Conservation (phyloP, 306 rosid species). For the Astragalus glycyphyllos region DNA sequence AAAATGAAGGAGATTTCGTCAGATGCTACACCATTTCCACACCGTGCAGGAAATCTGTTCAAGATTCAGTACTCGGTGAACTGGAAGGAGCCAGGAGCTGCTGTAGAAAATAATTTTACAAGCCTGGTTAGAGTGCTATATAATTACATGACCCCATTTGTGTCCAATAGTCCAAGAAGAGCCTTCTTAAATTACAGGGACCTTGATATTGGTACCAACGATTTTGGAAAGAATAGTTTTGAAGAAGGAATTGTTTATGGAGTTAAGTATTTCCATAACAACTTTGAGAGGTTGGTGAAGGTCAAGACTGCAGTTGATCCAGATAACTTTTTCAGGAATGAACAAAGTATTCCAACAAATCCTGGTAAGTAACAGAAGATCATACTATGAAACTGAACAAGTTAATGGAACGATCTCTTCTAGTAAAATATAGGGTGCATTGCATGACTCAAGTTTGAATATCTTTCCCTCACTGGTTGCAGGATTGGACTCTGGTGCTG, state of each 20-base stretch:
- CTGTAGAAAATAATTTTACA: slow-evolving; percentile 29
- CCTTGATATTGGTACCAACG: slow-evolving; percentile 55
- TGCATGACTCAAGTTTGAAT: slow-evolving; percentile 15
- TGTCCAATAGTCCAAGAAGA: slow-evolving; percentile 56
- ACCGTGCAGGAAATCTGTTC: slow-evolving; percentile 50
- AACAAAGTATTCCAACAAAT: slow-evolving; percentile 51
- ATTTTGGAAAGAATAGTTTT: slow-evolving; percentile 44
- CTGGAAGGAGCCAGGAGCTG: slow-evolving; percentile 47
- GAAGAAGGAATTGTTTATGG: slow-evolving; percentile 55
- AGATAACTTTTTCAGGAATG: slow-evolving; percentile 53
- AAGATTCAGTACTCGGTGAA: slow-evolving; percentile 56
- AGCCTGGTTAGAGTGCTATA: slow-evolving; percentile 34
- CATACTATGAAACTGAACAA: neutral
- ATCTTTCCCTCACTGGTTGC: slow-evolving; percentile 25
- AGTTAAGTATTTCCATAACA: slow-evolving; percentile 47
- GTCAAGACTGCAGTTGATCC: slow-evolving; percentile 53
- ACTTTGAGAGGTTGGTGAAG: slow-evolving; percentile 54
- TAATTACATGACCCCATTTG: slow-evolving; percentile 57
- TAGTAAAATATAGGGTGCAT: neutral
- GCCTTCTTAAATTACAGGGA: slow-evolving; percentile 55
- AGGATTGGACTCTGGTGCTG: slow-evolving; percentile 23
- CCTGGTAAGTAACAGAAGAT: slow-evolving; percentile 29
- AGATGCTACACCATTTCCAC: slow-evolving; percentile 52
- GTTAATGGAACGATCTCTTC: neutral
- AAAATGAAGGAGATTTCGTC: slow-evolving; percentile 43